Base-by-base conservation (phyloP, 2,329 filamentous ascomycete genomes). In the Bisporella sp. region DNA sequence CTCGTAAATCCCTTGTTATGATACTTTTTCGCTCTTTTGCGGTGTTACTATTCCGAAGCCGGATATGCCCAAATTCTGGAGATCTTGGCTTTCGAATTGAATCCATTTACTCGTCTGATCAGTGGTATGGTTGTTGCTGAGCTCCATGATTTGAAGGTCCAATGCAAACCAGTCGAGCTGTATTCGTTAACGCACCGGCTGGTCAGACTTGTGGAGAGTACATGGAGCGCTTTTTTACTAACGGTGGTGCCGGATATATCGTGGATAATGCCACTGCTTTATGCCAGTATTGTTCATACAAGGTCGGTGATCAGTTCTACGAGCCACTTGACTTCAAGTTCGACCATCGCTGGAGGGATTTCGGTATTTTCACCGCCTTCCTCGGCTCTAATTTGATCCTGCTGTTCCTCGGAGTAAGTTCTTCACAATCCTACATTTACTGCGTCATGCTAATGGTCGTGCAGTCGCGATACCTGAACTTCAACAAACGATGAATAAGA, bases 391-490 rank as follows among this genome's bases (percentile, higher is more conserved):
- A 89, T 62, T 89, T 82, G 81, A 69, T 75, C 40, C 66, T 89
- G 48, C 83, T 89, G 1, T 87, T 87, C 64, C 87, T 89, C 68
- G n/a, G n/a, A n/a, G n/a, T n/a, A n/a, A n/a, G n/a, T n/a, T n/a
- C n/a, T n/a, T n/a, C n/a, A n/a, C n/a, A n/a, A n/a, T n/a, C n/a
- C n/a, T n/a, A n/a, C n/a, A n/a, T n/a, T n/a, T n/a, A n/a, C n/a
- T n/a, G n/a, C n/a, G n/a, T n/a, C n/a, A n/a, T n/a, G n/a, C n/a
- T n/a, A n/a, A n/a, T n/a, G n/a, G n/a, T n/a, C n/a, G n/a, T n/a
- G n/a, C n/a, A n/a, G n/a, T n/a, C n/a, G n/a, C n/a, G n/a, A n/a
- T n/a, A n/a, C n/a, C n/a, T n/a, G n/a, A n/a, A n/a, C n/a, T n/a
- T n/a, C n/a, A n/a, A n/a, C n/a, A n/a, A n/a, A n/a, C n/a, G n/a